Percentiles rank a stretch among this genome's conserved stretches.
Evolutionary conservation across 805 yeast genomes (phyloP).

Genomic region (Candida boleticola): DNA sequence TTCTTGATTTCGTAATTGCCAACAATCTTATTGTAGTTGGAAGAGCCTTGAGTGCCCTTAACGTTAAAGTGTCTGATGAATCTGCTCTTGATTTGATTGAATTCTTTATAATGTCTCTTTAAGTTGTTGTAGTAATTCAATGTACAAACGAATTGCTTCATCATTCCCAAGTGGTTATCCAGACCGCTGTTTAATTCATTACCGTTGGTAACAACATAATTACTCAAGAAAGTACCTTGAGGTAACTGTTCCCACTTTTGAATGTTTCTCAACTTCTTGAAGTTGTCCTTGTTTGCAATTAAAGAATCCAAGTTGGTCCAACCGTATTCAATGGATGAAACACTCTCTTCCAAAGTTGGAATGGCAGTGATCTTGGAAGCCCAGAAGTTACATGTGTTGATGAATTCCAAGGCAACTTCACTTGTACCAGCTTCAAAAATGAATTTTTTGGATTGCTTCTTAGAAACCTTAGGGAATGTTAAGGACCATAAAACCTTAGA

Average conservation of each 20-base stretch:
- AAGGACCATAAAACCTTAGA: slow-evolving; percentile 45
- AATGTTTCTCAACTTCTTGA: slow-evolving; percentile 34
- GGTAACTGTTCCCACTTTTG: slow-evolving; percentile 44
- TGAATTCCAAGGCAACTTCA: slow-evolving; percentile 67
- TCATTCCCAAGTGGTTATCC: slow-evolving; percentile 36
- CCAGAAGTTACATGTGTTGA: slow-evolving; percentile 86
- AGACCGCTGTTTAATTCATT: slow-evolving; percentile 16
- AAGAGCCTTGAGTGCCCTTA: slow-evolving; percentile 16
- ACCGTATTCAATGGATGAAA: slow-evolving; percentile 80
- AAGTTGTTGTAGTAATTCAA: slow-evolving; percentile 40
- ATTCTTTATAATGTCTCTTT: slow-evolving; percentile 32
- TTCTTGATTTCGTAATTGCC: slow-evolving; percentile 40
- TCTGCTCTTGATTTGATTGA: slow-evolving; percentile 25
- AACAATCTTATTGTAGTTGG: slow-evolving; percentile 36
- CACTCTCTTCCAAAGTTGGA: slow-evolving; percentile 64
- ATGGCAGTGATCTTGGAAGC: slow-evolving; percentile 80
- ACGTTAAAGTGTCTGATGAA: slow-evolving; percentile 30
- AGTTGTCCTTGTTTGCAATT: slow-evolving; percentile 21
- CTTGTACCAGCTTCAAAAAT: slow-evolving; percentile 65
- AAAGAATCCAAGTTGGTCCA: slow-evolving; percentile 53
- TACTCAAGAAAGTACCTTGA: slow-evolving; percentile 40
- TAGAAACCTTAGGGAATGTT: slow-evolving; percentile 47
- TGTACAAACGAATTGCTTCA: slow-evolving; percentile 43
- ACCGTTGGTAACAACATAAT: slow-evolving; percentile 19
- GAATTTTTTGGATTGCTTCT: slow-evolving; percentile 39